Conservation (phyloP, 2,329 filamentous ascomycete species). For the Chlorencoelia australis region DNA sequence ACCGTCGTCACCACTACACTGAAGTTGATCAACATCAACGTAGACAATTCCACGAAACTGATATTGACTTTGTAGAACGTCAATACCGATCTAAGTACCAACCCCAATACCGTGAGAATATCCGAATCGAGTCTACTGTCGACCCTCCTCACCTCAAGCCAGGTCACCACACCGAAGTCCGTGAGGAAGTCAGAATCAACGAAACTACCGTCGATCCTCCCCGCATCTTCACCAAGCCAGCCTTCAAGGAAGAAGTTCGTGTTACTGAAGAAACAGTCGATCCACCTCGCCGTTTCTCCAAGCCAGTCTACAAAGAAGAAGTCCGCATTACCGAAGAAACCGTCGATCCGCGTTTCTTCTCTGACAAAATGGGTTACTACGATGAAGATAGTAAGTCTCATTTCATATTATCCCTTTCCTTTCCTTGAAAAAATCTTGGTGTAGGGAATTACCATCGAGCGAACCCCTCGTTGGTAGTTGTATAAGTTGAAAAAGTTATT, state of each 20-base stretch:
- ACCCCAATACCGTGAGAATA: slow-evolving; percentile 30
- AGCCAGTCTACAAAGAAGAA: slow-evolving; percentile 8
- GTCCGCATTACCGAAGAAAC: slow-evolving; percentile 22
- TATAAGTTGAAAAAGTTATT: no score
- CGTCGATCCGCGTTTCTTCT: slow-evolving; percentile 21
- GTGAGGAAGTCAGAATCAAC: slow-evolving; percentile 16
- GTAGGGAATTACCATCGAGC: no score
- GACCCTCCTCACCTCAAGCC: slow-evolving; percentile 38
- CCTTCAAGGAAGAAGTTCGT: slow-evolving; percentile 13
- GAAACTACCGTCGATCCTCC: slow-evolving; percentile 28
- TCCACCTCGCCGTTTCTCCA: slow-evolving; percentile 22
- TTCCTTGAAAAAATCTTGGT: no score
- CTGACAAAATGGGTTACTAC: slow-evolving; percentile 66
- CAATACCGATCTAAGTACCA: slow-evolving; percentile 44
- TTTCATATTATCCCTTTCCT: slow-evolving; percentile 7
- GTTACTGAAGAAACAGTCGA: slow-evolving; percentile 27
- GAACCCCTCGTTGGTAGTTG: slow-evolving; percentile 1
- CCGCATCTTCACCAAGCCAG: slow-evolving; percentile 16
- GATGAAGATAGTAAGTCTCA: slow-evolving; percentile 48
- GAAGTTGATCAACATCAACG: slow-evolving; percentile 17
- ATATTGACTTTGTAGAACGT: slow-evolving; percentile 54
- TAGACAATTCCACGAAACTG: slow-evolving; percentile 20
- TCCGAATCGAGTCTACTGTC: slow-evolving; percentile 51
- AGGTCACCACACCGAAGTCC: slow-evolving; percentile 24
- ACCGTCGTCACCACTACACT: slow-evolving; percentile 24